A percentile compares a stretch with the other conserved stretches of the same genome.
Conservation (phyloP, 139 green algal species). For the Prasinococcaceae sp. region DNA sequence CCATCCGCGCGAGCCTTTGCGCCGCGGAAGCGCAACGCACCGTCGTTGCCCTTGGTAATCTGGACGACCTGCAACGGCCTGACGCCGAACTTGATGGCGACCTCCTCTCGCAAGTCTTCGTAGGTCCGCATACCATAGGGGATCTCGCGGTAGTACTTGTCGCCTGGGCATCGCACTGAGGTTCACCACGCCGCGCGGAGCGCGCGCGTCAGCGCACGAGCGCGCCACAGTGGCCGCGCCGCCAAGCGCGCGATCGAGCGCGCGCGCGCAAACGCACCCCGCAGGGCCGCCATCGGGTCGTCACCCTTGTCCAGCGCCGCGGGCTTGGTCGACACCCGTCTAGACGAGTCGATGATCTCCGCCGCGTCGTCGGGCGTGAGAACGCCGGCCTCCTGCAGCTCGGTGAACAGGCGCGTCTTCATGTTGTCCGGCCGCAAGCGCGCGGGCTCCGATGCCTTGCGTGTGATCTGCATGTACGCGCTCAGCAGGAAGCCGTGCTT, state of each 20-base stretch:
- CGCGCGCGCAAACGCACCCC: too few relatives aligned
- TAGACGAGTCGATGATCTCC: conserved; percentile 7
- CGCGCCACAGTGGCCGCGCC: too few relatives aligned
- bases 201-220: too few relatives aligned
- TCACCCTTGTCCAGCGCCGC: too few relatives aligned
- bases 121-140: conserved; percentile 9
- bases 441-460: conserved; percentile 1
- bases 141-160: conserved; percentile 17
- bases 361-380: conserved; percentile 7
- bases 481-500: conserved; percentile 12
- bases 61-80: conserved; percentile 12
- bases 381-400: conserved; percentile 11
- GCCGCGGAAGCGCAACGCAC: too few relatives aligned
- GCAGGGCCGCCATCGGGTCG: too few relatives aligned
- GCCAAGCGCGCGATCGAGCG: too few relatives aligned
- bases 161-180: conserved; percentile 2
- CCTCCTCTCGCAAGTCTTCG: conserved; percentile 6
- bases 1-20: too few relatives aligned
- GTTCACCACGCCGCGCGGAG: background rate
- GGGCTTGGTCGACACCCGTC: too few relatives aligned
- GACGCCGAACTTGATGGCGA: conserved; percentile 9
- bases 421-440: conserved; percentile 10
- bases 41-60: conserved; percentile 8
- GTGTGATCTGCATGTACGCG: conserved; percentile 5
- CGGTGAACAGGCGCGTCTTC: conserved; percentile 16